A percentile compares a stretch with the other conserved stretches of the same genome.
Evolutionary conservation across 169 alveolate species (phyloP).

Genomic region (Cryptosporidium bovis): DNA sequence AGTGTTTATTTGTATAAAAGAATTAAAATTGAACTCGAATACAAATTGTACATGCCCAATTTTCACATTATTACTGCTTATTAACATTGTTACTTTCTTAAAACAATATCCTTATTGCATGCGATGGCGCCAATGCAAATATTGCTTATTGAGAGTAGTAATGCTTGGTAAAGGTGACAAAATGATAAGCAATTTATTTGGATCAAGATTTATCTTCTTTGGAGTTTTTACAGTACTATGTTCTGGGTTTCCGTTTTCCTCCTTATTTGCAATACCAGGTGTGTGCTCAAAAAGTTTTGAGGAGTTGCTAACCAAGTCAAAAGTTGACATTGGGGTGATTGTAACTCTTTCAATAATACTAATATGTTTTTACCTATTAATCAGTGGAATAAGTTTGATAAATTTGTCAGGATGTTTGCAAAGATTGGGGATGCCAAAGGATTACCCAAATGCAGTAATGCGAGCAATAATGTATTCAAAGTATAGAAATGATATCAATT

Average conservation of each 20-base stretch:
- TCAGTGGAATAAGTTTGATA: conserved; percentile 31
- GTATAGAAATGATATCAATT: conserved; percentile 15
- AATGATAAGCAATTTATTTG: background rate
- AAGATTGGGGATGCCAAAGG: conserved; percentile 54
- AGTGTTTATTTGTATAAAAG: too few species aligned
- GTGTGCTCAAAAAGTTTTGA: conserved; percentile 55
- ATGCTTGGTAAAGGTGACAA: background rate
- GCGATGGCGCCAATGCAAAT: conserved; percentile 19
- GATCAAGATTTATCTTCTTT: conserved; percentile 24
- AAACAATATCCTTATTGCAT: conserved; percentile 9
- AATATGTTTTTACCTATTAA: conserved; percentile 18
- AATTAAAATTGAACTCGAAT: too few species aligned
- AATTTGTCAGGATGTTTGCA: conserved; percentile 49
- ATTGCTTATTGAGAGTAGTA: background rate
- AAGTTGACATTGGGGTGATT: background rate
- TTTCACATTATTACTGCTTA: too few species aligned
- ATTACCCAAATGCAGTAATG: conserved; percentile 40
- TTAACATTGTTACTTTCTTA: too few species aligned
- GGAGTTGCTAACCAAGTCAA: conserved; percentile 3
- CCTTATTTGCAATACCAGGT: conserved; percentile 48
- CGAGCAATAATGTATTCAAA: conserved; percentile 49
- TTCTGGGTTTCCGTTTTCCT: conserved; percentile 43
- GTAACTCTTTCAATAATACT: background rate
- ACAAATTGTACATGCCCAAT: too few species aligned
- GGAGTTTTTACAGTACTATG: conserved; percentile 49